phyloP scores from a whole-genome alignment of 2,329 filamentous ascomycete genomes.

The Plenodomus lindquistii region DNA sequence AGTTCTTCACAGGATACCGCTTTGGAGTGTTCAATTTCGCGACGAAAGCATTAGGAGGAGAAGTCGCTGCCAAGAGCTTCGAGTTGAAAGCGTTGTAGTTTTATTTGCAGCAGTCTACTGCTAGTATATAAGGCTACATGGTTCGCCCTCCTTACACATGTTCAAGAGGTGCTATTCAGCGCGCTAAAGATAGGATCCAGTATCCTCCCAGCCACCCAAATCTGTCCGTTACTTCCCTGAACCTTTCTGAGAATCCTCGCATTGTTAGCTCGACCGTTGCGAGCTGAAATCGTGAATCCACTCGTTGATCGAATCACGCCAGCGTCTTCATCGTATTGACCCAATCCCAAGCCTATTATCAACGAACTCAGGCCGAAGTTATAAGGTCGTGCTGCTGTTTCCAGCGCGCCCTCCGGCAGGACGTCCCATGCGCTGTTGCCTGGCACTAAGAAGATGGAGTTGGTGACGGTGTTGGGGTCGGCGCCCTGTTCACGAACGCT shows the following conservation, averaged over 20 bases:
- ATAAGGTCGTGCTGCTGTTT: neutral
- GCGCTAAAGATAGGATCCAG: no score
- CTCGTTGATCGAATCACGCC: neutral
- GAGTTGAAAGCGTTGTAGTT: constrained; percentile 11
- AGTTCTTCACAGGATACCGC: constrained; percentile 47
- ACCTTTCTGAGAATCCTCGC: neutral
- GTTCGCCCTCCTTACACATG: no score
- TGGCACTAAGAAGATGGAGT: neutral
- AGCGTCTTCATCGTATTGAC: neutral
- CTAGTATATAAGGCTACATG: no score
- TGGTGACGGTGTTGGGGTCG: neutral
- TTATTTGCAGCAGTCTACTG: no score
- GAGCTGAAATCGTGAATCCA: neutral
- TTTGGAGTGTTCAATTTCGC: constrained; percentile 47
- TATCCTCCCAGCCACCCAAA: neutral
- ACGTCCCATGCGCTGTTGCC: neutral
- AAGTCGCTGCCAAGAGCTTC: constrained; percentile 29
- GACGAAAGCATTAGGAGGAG: constrained; percentile 39
- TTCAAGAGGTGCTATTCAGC: no score
- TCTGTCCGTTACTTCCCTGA: neutral
- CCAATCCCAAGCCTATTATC: neutral
- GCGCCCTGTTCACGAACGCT: neutral
- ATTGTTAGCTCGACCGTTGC: neutral
- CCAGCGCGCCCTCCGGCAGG: neutral
- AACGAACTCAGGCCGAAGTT: neutral